Conservation (phyloP, 768 basidiomycete species). For the Tricholoma matsutake region DNA sequence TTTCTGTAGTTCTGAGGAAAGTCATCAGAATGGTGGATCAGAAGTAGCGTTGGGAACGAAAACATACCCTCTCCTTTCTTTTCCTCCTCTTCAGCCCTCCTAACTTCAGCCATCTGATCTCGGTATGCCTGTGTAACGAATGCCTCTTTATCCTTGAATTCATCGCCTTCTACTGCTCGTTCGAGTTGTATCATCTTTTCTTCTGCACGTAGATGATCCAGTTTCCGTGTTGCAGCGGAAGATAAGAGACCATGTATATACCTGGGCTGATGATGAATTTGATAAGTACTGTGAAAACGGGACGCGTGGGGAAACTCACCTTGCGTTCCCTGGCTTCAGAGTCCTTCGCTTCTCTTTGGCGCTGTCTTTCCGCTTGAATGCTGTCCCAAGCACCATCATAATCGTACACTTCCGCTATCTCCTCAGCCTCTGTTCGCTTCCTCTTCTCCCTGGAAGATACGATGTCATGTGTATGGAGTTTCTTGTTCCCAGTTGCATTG, state of each 20-base stretch:
- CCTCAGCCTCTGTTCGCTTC: conserved; percentile 77
- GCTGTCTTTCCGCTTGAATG: conserved; percentile 84
- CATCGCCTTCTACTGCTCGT: conserved; percentile 88
- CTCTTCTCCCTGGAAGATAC: conserved; percentile 60
- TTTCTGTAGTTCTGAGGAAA: conserved; percentile 54
- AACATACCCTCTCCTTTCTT: conserved; percentile 77
- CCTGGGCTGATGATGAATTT: conserved; percentile 63
- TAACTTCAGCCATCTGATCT: conserved; percentile 90
- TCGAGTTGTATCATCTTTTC: conserved; percentile 97
- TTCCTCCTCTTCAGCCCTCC: conserved; percentile 92
- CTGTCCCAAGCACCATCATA: conserved; percentile 97
- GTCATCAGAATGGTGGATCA: not conserved
- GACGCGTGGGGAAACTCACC: conserved; percentile 38
- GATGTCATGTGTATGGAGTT: conserved; percentile 55
- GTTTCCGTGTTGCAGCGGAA: conserved; percentile 80
- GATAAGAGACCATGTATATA: conserved; percentile 80
- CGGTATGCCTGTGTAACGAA: conserved; percentile 98
- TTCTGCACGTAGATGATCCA: conserved; percentile 91
- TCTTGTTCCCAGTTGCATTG: conserved; percentile 47
- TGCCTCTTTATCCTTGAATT: conserved; percentile 92
- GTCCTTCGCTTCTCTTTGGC: conserved; percentile 75
- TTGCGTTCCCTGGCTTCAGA: conserved; percentile 74
- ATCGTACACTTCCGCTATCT: conserved; percentile 75
- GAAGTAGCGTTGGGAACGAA: not conserved
- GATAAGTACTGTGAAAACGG: conserved; percentile 6